Conservation (phyloP, 2,329 filamentous ascomycete species). For the Coniochaeta sp. region DNA sequence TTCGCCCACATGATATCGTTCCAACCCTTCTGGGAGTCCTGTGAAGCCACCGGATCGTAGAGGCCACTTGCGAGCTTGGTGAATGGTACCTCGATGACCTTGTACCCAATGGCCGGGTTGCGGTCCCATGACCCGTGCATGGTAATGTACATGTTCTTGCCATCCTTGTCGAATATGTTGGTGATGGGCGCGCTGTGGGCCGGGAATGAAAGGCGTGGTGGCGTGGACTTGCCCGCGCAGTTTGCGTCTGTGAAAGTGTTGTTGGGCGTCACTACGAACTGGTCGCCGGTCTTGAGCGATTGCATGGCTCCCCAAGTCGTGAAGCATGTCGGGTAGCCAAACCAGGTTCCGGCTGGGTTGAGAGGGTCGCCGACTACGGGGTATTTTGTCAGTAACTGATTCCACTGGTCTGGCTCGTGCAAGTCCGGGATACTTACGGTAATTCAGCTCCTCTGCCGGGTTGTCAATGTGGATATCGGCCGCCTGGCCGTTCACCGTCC, state of each 20-base stretch:
- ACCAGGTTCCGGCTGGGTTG: conserved; percentile 18
- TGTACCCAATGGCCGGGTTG: conserved; percentile 7
- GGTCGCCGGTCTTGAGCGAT: conserved; percentile 8
- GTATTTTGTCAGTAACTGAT: not conserved
- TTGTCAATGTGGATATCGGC: conserved; percentile 51
- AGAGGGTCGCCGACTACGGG: conserved; percentile 18
- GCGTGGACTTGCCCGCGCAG: conserved; percentile 6
- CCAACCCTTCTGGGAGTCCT: conserved; percentile 4
- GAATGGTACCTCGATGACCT: conserved; percentile 7
- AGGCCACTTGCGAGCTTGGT: not conserved
- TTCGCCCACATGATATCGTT: conserved; percentile 4
- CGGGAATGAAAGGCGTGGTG: conserved; percentile 6
- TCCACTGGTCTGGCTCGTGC: not conserved
- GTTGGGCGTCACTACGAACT: conserved; percentile 11
- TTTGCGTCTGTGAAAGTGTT: conserved; percentile 5
- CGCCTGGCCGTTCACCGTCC: conserved; percentile 31
- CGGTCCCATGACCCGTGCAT: conserved; percentile 10
- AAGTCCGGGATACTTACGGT: conserved; percentile 26
- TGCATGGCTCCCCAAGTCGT: conserved; percentile 5
- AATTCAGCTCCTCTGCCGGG: conserved; percentile 60
- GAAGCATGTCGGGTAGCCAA: conserved; percentile 43
- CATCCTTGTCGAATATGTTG: conserved; percentile 5
- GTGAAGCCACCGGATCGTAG: conserved; percentile 5
- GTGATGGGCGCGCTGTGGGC: conserved; percentile 9
- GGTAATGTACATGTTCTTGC: conserved; percentile 8